Evolutionary conservation across 1,139 yeast genomes (phyloP).

Genomic region (Zygoascus meyerae): DNA sequence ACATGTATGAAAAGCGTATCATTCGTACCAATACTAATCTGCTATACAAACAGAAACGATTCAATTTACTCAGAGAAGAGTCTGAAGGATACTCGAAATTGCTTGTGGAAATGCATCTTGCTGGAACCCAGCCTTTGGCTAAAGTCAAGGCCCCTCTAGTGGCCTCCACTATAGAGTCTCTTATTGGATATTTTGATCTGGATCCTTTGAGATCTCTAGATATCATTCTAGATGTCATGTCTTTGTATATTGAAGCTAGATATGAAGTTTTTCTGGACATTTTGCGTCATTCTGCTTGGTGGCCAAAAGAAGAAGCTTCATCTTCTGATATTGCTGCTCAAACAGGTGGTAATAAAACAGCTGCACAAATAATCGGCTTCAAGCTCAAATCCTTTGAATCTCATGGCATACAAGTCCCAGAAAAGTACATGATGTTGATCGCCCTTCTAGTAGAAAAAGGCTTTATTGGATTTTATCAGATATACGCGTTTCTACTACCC

Average conservation of each 20-base stretch:
- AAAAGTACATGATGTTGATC: slow-evolving; percentile 42
- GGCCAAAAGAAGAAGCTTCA: slow-evolving; percentile 49
- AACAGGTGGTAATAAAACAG: slow-evolving; percentile 53
- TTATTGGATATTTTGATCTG: slow-evolving; percentile 71
- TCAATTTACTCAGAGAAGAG: slow-evolving; percentile 70
- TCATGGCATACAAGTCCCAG: slow-evolving; percentile 38
- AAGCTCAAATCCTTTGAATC: slow-evolving; percentile 40
- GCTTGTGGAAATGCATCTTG: slow-evolving; percentile 42
- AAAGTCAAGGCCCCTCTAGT: slow-evolving; percentile 41
- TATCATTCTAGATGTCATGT: slow-evolving; percentile 44
- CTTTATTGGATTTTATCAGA: slow-evolving; percentile 56
- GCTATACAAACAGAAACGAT: slow-evolving; percentile 64
- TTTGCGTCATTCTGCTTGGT: slow-evolving; percentile 53
- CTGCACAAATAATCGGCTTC: slow-evolving; percentile 56
- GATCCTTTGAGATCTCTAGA: slow-evolving; percentile 74
- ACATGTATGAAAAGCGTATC: slow-evolving; percentile 37
- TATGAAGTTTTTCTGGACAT: slow-evolving; percentile 45
- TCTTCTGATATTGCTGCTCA: slow-evolving; percentile 33
- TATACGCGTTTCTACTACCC: slow-evolving; percentile 55
- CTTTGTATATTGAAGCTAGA: slow-evolving; percentile 42
- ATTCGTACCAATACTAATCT: slow-evolving; percentile 43
- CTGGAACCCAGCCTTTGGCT: not conserved
- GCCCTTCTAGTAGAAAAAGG: slow-evolving; percentile 64
- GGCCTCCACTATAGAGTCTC: slow-evolving; percentile 47
- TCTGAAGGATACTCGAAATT: slow-evolving; percentile 75